Conservation (phyloP, 1,139 yeast species). For the Meyerozyma guilliermondii region DNA sequence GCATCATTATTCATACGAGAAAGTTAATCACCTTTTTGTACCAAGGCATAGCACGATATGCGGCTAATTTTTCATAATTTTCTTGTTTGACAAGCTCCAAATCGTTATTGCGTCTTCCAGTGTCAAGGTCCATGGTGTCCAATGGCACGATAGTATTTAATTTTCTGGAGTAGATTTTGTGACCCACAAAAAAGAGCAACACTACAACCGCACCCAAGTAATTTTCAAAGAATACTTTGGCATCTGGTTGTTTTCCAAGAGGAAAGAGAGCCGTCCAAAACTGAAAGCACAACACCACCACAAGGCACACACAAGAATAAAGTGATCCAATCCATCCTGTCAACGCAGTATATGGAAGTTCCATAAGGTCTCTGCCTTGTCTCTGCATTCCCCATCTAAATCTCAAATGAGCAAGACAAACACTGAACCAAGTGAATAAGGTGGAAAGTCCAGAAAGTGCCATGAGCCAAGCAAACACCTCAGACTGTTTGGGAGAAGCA, state of each 20-base stretch:
- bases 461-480: slow-evolving; percentile 38
- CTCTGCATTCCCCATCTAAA: slow-evolving; percentile 32
- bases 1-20: neutral
- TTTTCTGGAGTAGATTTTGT: slow-evolving; percentile 31
- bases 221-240: slow-evolving; percentile 26
- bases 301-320: slow-evolving; percentile 24
- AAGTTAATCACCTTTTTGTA: neutral
- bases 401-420: slow-evolving; percentile 32
- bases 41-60: slow-evolving; percentile 1
- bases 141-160: slow-evolving; percentile 22
- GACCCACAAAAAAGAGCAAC: slow-evolving; percentile 25
- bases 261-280: slow-evolving; percentile 42
- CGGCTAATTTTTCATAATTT: neutral
- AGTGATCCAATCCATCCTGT: slow-evolving; percentile 36
- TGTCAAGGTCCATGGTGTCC: slow-evolving; percentile 5
- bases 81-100: slow-evolving; percentile 1
- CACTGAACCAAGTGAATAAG: slow-evolving; percentile 38
- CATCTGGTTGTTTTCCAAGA: slow-evolving; percentile 25
- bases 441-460: slow-evolving; percentile 40
- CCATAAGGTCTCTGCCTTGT: slow-evolving; percentile 26
- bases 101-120: neutral
- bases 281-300: slow-evolving; percentile 33
- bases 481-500: slow-evolving; percentile 32
- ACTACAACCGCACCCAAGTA: slow-evolving; percentile 33
- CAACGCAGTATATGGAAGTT: slow-evolving; percentile 33